Base-by-base conservation (phyloP, 1,284 basidiomycete species). In the Ganoderma sinense region DNA sequence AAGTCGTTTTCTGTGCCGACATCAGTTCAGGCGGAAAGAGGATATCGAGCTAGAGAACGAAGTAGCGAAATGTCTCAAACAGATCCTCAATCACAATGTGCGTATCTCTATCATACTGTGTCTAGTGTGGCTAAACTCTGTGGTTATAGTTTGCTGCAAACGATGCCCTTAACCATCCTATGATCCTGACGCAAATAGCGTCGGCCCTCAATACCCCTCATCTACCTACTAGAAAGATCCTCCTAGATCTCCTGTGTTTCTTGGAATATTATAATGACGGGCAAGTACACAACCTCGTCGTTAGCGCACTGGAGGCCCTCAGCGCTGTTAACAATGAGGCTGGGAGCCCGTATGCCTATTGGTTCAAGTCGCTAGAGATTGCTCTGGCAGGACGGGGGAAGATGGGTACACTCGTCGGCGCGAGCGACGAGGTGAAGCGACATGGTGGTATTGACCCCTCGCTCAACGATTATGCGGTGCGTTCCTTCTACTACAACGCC, bases 371-470 rank as follows among this genome's bases (percentile, higher is more conserved):
- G 1, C 85, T 97, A 71, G 94, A 97, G 76, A 84, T 84, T 48
- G 90, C 90, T 5, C 86, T 99, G 16, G 88, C 91, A 59, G 96
- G 97, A 1, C 85, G 96, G 69, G 97, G 98, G 1, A 94, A 92
- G 80, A 97, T 99, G 96, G 97, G 97, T 2, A 97, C 94, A 78
- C 82, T 94, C 62, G 97, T 99, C 10, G 97, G 98, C 2, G 95
- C 96, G 11, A 97, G 96, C 75, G 94, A 97, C 43, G 95, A 98
- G 72, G 88, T 97, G 69, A 90, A 88, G 74, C 78, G 74, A 64
- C 84, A 86, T 59, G 89, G 87, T 58, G 91, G 89, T 62, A 84
- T 86, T 55, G 90, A 93, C 71, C 87, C 85, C 48, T 89, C 87
- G 55, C 81, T 97, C 70, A 92, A 93, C 73, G 96, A 97, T 68